Conservation (phyloP, 768 basidiomycete genomes). For the Mycena rosella region DNA sequence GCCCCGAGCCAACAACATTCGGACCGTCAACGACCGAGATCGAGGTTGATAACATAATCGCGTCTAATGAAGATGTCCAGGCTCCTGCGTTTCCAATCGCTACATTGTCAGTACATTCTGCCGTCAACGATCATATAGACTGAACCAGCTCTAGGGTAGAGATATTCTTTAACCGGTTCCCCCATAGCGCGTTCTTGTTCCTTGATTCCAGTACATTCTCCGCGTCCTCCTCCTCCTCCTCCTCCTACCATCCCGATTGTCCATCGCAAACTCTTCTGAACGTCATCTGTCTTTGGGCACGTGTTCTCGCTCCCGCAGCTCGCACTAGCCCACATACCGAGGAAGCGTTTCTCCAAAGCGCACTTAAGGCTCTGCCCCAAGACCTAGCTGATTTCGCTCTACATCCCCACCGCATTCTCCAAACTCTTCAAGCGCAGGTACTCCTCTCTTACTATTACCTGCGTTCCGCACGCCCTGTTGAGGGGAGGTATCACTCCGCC, state of each 20-base stretch:
- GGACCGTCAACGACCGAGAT: too few species aligned
- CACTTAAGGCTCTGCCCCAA: conserved; percentile 44
- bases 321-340: conserved; percentile 33
- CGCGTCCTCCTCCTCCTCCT: neutral
- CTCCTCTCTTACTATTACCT: conserved; percentile 59
- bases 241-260: neutral
- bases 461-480: conserved; percentile 52
- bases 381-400: conserved; percentile 40
- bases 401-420: conserved; percentile 45
- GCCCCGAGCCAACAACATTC: too few species aligned
- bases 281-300: conserved; percentile 45
- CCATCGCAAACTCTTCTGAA: conserved; percentile 39
- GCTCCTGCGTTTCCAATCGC: too few species aligned
- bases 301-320: conserved; percentile 33
- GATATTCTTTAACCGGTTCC: neutral
- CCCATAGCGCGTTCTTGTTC: neutral
- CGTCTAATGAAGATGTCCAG: too few species aligned
- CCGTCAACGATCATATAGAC: neutral
- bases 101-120: too few species aligned
- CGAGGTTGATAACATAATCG: too few species aligned
- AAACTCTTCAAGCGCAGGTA: conserved; percentile 53
- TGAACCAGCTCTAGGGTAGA: neutral
- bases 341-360: conserved; percentile 47
- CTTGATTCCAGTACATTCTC: neutral
- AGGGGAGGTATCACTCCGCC: conserved; percentile 67